Evolutionary conservation across 1,139 yeast species (phyloP), one percentile per base, ranked within the genome.

Genomic region (Candida buenavistaensis): DNA sequence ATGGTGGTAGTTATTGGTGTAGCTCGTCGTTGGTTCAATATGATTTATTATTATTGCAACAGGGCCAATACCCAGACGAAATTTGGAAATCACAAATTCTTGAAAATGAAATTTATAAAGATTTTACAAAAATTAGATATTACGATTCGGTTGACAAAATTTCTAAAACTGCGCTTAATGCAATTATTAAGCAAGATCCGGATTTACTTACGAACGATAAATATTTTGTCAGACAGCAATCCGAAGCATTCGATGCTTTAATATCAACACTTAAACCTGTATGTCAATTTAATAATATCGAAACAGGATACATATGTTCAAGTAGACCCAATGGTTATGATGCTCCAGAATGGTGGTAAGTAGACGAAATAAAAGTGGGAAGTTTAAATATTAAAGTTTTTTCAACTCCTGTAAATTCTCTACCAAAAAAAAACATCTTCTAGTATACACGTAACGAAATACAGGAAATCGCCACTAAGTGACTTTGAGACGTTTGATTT

Each of bases 1-100:
- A 39, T 14, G 65, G 65, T 11, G 65, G 65, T 4, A 49, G 57
- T 25, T 60, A 59, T 41, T 57, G 62, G 59, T 50, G 57, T 34
- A 50, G 50, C 27, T 51, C 62, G n/a, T 56, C 62, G 6, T 45
- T 59, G 14, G 51, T 54, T 22, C 63, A 57, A 39, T 60, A 59
- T 37, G 64, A 59, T 38, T 42, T 59, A 35, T 45, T 59, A 22
- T 43, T 59, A 31, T 39, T 57, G 43, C 48, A 48, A n/a, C 60
- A 58, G 41, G 62, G 58, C 4, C 27, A 32, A 24, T 57, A 57
- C 32, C 57, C 50, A 2, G 39, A 37, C 9, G 46, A 47, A 10
- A 40, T 55, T 6, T 56, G 61, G 61, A 33, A 38, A 25, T 28
- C 35, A 2, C 39, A 40, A 23, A 34, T 38, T 12, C 14, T 27